Evolutionary conservation across 306 rosid species (phyloP), one percentile per base, ranked within the genome.

Genomic region (Trifolium dubium): DNA sequence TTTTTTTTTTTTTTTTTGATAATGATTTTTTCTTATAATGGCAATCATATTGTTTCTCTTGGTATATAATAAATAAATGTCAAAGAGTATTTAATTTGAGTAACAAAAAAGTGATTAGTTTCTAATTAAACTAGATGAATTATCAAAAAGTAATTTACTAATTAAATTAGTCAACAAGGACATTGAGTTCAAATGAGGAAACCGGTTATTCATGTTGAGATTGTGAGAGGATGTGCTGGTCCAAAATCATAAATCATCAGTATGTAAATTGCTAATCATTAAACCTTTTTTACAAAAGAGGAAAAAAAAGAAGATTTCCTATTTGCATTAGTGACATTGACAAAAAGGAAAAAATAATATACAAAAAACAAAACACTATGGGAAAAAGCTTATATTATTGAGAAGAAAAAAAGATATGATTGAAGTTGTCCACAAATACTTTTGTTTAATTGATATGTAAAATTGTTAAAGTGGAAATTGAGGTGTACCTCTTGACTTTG

Each of bases 401-500:
- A 75, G 74, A 50, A 8, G 6, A 37, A 23, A 44, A 64, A 80
- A 23, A 10, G 63, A 72, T 65, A 55, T 37, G 6, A 71, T 37
- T 8, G 60, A 18, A 60, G 60, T 68, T 71, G 78, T 70, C 46
- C n/a, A 29, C 15, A 11, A 46, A 76, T 61, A 56, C 29, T 67
- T 64, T 55, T 32, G 32, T 4, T 55, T 62, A 39, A 6, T 55
- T 62, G 44, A 19, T 72, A 77, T 9, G 19, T 1, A 58, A 77
- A 79, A 77, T 64, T 50, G 29, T 49, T 28, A 3, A n/a, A 82
- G 85, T 85, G 92, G 96, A 76, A 73, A 80, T 59, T 74, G 77
- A 80, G 77, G 86, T 87, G 92, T 84, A 76, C 85, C 87, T 74
- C 90, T 61, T 53, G 59, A 46, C 76, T 80, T 80, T 84, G 92